A percentile compares a stretch with the other conserved stretches of the same genome.
phyloP scores from a whole-genome alignment of 495 filamentous ascomycete species.

The Emericellopsis terricola region DNA sequence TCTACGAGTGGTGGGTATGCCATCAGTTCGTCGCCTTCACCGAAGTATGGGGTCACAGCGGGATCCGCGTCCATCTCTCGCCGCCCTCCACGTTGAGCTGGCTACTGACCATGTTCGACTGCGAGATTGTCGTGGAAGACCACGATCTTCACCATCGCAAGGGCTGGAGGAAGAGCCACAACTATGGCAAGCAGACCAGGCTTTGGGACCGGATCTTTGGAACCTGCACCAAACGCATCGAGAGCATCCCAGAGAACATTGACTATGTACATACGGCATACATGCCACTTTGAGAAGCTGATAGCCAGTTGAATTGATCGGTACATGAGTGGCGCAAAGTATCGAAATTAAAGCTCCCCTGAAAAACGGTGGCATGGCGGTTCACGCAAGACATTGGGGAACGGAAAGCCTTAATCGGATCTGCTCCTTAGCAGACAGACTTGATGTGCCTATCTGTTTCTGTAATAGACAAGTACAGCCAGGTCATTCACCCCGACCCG shows the following conservation, averaged over 20 bases:
- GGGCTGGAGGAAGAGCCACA: neutral
- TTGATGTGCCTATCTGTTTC: too few relatives aligned
- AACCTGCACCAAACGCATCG: neutral
- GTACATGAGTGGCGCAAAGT: too few relatives aligned
- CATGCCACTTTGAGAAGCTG: neutral
- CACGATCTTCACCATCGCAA: neutral
- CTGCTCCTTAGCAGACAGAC: too few relatives aligned
- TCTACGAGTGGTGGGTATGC: neutral
- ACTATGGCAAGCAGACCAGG: neutral
- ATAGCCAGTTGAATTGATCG: too few relatives aligned
- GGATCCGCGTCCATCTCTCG: neutral
- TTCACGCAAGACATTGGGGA: too few relatives aligned
- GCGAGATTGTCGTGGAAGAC: neutral
- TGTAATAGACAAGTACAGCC: too few relatives aligned
- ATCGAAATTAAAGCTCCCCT: too few relatives aligned
- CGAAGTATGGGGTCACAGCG: neutral
- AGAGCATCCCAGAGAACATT: neutral
- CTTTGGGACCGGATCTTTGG: neutral
- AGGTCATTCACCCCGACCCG: too few relatives aligned
- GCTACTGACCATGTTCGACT: neutral
- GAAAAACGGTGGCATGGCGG: too few relatives aligned
- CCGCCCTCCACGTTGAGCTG: neutral
- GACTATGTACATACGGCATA: neutral
- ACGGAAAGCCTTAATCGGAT: too few relatives aligned
- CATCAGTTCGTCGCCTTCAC: neutral